Evolutionary conservation across 768 basidiomycete species (phyloP), one percentile per base, ranked within the genome.

Genomic region (Kwoniella europaea): DNA sequence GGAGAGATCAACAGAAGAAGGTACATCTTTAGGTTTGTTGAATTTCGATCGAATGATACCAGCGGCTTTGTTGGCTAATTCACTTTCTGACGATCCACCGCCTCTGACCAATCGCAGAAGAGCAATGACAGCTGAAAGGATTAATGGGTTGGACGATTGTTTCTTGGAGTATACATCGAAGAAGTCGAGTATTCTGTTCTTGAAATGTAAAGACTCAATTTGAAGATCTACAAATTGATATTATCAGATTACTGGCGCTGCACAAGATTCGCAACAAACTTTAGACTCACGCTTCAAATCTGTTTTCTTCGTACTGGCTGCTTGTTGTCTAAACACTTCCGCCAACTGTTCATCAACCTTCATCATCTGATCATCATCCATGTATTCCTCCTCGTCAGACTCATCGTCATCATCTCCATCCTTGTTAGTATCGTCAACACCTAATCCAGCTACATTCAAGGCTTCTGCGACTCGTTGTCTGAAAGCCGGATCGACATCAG

Each of bases 311-410:
- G 67, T 61, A 4, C 57, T 50, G 16, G 64, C 70, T 7, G 73
- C 75, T 70, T 89, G 88, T 41, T 89, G 86, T 69, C 88, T 88
- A 88, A 99, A 96, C 41, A 94, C 90, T 63, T 90, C 88, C 4
- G 92, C 93, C 7, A 99, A 88, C 79, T 96, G 91, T 60, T 92
- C 91, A 79, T 99, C 96, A 29, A 98, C 89, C 43, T 91, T 91
- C 87, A 98, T 90, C 96, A 99, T 99, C 84, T 97, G 93, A 27
- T 98, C 95, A 79, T 99, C 96, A 80, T 97, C 92, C 90, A 96
- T 82, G 41, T 77, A 76, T 22, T 84, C 84, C 13, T 79, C 81
- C 52, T 74, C 73, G 42, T 91, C 91, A 71, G 90, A 89, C 15
- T 89, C 85, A 4, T 86, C 89, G 57, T 89, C 88, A 7, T 86